A percentile compares a stretch with the other conserved stretches of the same genome.
phyloP scores from a whole-genome alignment of 2,329 filamentous ascomycete species.

The Plenodomus biglobosus region DNA sequence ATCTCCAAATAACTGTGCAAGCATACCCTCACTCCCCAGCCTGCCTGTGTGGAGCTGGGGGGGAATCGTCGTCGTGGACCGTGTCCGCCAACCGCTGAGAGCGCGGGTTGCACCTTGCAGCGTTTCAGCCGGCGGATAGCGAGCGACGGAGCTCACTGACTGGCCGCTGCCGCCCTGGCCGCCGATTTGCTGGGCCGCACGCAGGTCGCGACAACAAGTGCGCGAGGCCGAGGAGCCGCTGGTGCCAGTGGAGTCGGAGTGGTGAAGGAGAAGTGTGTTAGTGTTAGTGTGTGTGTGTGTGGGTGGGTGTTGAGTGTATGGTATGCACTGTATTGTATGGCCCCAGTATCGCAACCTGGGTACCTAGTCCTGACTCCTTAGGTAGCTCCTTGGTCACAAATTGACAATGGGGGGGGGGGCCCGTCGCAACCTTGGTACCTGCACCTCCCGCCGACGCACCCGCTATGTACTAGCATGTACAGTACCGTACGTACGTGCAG shows the following conservation, averaged over 20 bases:
- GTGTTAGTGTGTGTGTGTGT: not conserved
- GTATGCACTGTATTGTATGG: too few relatives aligned
- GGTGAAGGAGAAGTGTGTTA: constrained; percentile 6
- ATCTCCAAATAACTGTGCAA: constrained; percentile 34
- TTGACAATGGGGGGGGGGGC: not conserved
- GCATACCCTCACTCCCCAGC: not conserved
- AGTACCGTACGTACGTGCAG: too few relatives aligned
- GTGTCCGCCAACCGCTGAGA: constrained; percentile 22
- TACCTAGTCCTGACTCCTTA: too few relatives aligned
- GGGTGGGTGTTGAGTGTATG: not conserved
- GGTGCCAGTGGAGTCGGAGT: constrained; percentile 17
- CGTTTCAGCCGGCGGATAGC: constrained; percentile 38
- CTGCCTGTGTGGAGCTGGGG: constrained; percentile 17
- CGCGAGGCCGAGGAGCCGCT: constrained; percentile 30
- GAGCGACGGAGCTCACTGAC: constrained; percentile 18
- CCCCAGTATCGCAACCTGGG: too few relatives aligned
- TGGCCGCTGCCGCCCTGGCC: constrained; percentile 20
- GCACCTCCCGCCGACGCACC: constrained; percentile 21
- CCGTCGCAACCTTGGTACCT: constrained; percentile 15
- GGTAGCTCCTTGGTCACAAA: not conserved
- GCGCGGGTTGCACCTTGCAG: constrained; percentile 36
- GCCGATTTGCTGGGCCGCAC: constrained; percentile 25
- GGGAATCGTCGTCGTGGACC: constrained; percentile 19
- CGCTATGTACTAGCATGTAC: too few relatives aligned
- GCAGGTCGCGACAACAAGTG: constrained; percentile 24